Evolutionary conservation across 257 asterid genomes (phyloP).

Genomic region (Eucommia ulmoides): DNA sequence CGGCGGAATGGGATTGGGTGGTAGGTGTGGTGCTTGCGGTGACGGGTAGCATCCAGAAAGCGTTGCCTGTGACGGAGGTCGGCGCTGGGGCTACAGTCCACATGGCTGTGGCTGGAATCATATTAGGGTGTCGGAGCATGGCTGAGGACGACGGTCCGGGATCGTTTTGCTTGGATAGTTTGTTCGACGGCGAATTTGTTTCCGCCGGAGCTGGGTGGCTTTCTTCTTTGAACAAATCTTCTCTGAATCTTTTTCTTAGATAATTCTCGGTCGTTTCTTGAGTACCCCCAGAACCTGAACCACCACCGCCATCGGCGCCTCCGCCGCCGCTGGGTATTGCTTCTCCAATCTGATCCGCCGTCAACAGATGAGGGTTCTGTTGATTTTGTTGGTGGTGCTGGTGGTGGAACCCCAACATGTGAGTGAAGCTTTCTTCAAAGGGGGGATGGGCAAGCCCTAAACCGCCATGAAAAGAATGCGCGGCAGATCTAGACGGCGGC

Average conservation of each 20-base stretch:
- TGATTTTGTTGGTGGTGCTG: too few species aligned
- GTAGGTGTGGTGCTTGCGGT: conserved; percentile 12
- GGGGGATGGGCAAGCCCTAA: neutral
- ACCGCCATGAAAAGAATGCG: neutral
- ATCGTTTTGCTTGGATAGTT: neutral
- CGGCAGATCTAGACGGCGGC: neutral
- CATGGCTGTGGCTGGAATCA: neutral
- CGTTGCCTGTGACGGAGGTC: conserved; percentile 19
- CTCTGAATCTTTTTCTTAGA: neutral
- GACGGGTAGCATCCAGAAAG: conserved; percentile 72
- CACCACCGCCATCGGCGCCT: neutral
- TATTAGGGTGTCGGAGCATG: neutral
- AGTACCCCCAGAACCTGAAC: neutral
- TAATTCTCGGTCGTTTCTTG: too few species aligned
- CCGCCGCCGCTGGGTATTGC: neutral
- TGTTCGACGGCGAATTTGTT: neutral
- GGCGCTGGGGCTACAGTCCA: neutral
- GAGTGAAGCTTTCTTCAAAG: neutral
- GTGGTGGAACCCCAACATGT: neutral
- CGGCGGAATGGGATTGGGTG: neutral
- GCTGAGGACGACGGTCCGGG: neutral
- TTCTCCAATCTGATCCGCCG: neutral
- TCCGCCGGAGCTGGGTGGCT: neutral
- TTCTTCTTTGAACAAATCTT: neutral
- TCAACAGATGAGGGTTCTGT: neutral